phyloP scores from a whole-genome alignment of 345 rosid genomes.

The Syzygium grande region DNA sequence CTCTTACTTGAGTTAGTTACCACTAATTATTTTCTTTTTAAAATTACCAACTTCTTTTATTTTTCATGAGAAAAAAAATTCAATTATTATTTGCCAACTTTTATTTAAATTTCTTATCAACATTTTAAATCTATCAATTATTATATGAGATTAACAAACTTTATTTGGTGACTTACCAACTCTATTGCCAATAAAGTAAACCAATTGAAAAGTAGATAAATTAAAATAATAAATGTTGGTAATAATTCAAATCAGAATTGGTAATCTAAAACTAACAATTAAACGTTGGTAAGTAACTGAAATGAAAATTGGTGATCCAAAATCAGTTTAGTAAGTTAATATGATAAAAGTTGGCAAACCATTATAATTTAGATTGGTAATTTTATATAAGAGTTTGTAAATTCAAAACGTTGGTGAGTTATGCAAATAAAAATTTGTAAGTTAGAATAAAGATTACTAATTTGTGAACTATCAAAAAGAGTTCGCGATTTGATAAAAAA shows the following conservation, averaged over 20 bases:
- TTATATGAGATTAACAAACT: not conserved
- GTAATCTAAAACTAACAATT: not conserved
- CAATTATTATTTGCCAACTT: not conserved
- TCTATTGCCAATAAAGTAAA: not conserved
- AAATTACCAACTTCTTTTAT: not conserved
- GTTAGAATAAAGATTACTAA: not conserved
- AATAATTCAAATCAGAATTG: not conserved
- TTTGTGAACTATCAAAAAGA: not conserved
- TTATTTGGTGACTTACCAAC: not conserved
- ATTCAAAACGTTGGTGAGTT: not conserved
- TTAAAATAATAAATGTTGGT: not conserved
- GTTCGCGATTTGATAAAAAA: not conserved
- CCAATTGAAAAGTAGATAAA: not conserved
- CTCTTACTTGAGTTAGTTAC: not conserved
- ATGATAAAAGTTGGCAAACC: not conserved
- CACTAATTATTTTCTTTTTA: not conserved
- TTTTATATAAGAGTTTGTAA: not conserved
- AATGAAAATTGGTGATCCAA: not conserved
- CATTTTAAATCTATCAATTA: not conserved
- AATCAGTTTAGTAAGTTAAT: not conserved
- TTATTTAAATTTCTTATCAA: not conserved
- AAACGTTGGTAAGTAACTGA: not conserved
- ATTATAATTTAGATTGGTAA: not conserved
- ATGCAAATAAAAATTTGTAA: not conserved
- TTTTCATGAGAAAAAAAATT: not conserved